Conservation (phyloP, 106 monocot species). For the Narthecium ossifragum region DNA sequence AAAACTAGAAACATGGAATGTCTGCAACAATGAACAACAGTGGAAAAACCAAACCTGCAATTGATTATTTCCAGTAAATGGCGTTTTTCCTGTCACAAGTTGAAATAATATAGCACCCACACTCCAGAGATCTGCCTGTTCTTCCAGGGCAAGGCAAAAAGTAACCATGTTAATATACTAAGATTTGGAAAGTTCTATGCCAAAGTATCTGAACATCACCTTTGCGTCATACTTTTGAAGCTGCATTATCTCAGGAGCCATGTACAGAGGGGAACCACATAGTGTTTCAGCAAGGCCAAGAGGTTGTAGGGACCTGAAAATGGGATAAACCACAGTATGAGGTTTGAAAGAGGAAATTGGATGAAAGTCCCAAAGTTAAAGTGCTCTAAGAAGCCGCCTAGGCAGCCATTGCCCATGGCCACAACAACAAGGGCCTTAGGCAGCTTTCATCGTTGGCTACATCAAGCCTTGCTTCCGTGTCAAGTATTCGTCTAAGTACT, state of each 20-base stretch:
- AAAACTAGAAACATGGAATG: not conserved
- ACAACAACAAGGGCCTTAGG: too few relatives aligned
- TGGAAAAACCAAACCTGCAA: constrained; percentile 74
- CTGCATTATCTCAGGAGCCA: constrained; percentile 99
- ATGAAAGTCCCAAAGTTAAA: too few relatives aligned
- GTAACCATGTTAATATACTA: not conserved
- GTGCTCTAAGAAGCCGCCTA: too few relatives aligned
- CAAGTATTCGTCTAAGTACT: too few relatives aligned
- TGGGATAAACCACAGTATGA: not conserved
- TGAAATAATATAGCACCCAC: constrained; percentile 76
- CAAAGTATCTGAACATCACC: constrained; percentile 30
- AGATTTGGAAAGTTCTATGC: not conserved
- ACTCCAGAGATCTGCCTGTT: constrained; percentile 92
- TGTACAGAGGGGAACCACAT: constrained; percentile 97
- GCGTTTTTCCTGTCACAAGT: constrained; percentile 75
- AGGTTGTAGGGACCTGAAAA: constrained; percentile 69
- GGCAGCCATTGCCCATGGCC: too few relatives aligned
- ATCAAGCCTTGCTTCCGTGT: too few relatives aligned
- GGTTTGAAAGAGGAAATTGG: too few relatives aligned
- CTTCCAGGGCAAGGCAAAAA: constrained; percentile 1
- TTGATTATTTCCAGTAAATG: constrained; percentile 80
- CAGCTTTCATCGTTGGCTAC: too few relatives aligned
- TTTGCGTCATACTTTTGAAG: constrained; percentile 95
- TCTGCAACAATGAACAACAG: not conserved
- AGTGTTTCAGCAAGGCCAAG: constrained; percentile 82